Evolutionary conservation across 78 protist species (phyloP), one percentile per base, ranked within the genome.

Genomic region (Isochrysis galbana): DNA sequence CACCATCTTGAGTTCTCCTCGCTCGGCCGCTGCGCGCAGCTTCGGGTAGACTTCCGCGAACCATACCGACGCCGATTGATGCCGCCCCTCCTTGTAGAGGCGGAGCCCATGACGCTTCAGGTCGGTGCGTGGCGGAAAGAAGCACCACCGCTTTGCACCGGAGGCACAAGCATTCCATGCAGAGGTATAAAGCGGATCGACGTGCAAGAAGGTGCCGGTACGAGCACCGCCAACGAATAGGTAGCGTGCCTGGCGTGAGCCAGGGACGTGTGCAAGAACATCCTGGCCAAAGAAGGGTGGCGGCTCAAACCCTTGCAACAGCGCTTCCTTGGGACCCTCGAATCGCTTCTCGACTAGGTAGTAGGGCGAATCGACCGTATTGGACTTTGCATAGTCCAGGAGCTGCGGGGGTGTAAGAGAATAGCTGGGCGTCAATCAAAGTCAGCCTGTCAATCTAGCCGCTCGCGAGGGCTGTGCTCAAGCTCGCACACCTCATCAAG

Each of bases 341-440:
- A 95, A 96, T 69, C 95, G 86, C 45, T 87, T 87, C 11, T 96
- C 97, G 47, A 96, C 95, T 32, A 95, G 55, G 70, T 96, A 96
- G 86, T 93, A 55, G 54, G 97, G 97, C 45, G 88, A 87, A 48
- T 96, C 97, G 45, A 92, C 97, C 11, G 36, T 32, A 23, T 11
- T 45, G 22, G 54, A 14, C 45, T 5, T 19, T 19, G 93, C 42
- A 47, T 96, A 96, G n/a, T n/a, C n/a, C n/a, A n/a, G n/a, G n/a
- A n/a, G n/a, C n/a, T n/a, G n/a, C n/a, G n/a, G n/a, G n/a, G n/a
- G n/a, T n/a, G n/a, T n/a, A n/a, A n/a, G n/a, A n/a, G n/a, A n/a
- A n/a, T n/a, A n/a, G n/a, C n/a, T n/a, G n/a, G n/a, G n/a, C n/a
- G n/a, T n/a, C n/a, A n/a, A n/a, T n/a, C n/a, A n/a, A n/a, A n/a